A percentile compares a stretch with the other conserved stretches of the same genome.
Conservation (phyloP, 1,284 basidiomycete genomes). For the Boletus mariae region DNA sequence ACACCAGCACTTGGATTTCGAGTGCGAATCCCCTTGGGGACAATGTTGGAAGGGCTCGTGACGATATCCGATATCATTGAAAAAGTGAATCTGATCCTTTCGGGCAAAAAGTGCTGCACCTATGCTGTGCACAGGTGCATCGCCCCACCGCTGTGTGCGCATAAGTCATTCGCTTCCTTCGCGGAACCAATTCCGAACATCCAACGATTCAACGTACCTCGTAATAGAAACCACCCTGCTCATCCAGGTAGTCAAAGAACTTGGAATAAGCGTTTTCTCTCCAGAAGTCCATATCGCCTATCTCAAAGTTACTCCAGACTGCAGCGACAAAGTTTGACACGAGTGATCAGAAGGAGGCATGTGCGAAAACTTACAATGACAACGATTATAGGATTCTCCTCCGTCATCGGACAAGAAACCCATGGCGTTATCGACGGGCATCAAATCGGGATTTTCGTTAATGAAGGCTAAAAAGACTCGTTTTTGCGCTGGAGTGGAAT, state of each 20-base stretch:
- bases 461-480: conserved; percentile 62
- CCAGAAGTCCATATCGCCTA: conserved; percentile 82
- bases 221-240: conserved; percentile 89
- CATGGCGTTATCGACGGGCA: conserved; percentile 75
- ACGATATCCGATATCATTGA: conserved; percentile 59
- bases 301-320: conserved; percentile 94
- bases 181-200: not conserved
- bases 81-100: conserved; percentile 83
- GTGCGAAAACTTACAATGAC: conserved; percentile 65
- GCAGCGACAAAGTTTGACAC: not conserved
- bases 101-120: conserved; percentile 78
- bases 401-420: conserved; percentile 79
- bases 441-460: conserved; percentile 60
- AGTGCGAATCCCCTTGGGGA: conserved; percentile 57
- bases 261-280: conserved; percentile 76
- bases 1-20: conserved; percentile 67
- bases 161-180: not conserved
- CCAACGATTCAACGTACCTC: conserved; percentile 43
- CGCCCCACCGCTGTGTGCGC: conserved; percentile 70
- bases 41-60: conserved; percentile 83
- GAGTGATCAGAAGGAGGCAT: not conserved
- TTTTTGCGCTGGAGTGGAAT: not conserved
- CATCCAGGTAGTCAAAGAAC: conserved; percentile 84
- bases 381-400: conserved; percentile 78
- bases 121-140: conserved; percentile 88